A percentile compares a stretch with the other conserved stretches of the same genome.
phyloP scores from a whole-genome alignment of 2,329 filamentous ascomycete genomes.

The Phoma sp. region DNA sequence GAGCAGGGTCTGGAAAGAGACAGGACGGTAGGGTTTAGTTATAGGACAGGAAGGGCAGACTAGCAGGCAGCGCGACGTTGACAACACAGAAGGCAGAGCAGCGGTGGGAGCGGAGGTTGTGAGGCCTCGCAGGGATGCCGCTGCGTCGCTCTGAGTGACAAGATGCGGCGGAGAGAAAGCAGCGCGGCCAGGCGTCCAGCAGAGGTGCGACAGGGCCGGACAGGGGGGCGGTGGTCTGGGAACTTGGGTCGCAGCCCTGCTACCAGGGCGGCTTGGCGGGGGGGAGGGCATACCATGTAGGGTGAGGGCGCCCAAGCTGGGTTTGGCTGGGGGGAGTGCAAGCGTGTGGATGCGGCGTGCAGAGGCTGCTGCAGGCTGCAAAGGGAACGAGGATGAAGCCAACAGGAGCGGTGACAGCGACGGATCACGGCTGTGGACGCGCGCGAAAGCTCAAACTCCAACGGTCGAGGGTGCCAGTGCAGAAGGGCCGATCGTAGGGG shows the following conservation, averaged over 20 bases:
- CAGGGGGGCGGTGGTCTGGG: slow-evolving; percentile 29
- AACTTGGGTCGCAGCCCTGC: slow-evolving; percentile 30
- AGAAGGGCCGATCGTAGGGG: slow-evolving; percentile 21
- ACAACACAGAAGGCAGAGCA: slow-evolving; percentile 42
- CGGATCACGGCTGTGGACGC: slow-evolving; percentile 29
- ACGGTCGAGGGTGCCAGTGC: slow-evolving; percentile 37
- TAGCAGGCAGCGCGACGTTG: slow-evolving; percentile 40
- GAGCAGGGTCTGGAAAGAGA: slow-evolving; percentile 44
- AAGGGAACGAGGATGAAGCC: slow-evolving; percentile 46
- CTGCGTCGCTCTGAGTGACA: slow-evolving; percentile 39
- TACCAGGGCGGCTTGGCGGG: slow-evolving; percentile 43
- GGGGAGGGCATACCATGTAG: slow-evolving; percentile 54
- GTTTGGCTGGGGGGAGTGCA: slow-evolving; percentile 27
- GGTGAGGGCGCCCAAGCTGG: slow-evolving; percentile 45
- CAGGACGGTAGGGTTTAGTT: slow-evolving; percentile 44
- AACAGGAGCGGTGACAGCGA: slow-evolving; percentile 35
- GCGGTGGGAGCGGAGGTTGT: slow-evolving; percentile 39
- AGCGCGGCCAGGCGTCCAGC: slow-evolving; percentile 32
- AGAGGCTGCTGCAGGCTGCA: slow-evolving; percentile 50
- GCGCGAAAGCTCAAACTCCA: slow-evolving; percentile 35
- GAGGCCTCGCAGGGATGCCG: slow-evolving; percentile 42
- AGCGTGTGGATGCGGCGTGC: slow-evolving; percentile 46
- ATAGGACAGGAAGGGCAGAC: slow-evolving; percentile 43
- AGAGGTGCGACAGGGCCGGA: slow-evolving; percentile 38
- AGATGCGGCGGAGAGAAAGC: slow-evolving; percentile 37